These are phyloP conservation scores for Coprinopsis marcescibilis DNA, from an alignment of 768 basidiomycete species.

Conservation along the genomic window DNA sequence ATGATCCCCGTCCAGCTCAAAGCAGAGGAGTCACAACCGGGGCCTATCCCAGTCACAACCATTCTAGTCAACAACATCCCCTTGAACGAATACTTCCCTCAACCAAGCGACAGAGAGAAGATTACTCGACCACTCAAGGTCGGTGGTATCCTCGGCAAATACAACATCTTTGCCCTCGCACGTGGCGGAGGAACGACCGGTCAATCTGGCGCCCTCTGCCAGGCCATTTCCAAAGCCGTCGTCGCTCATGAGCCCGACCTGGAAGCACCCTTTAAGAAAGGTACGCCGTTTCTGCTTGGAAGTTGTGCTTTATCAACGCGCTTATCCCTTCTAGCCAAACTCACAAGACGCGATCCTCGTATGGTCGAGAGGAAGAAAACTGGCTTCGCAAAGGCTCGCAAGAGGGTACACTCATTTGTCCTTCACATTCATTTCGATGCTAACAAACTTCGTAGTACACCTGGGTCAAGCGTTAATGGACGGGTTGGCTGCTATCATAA, in stretches of 20 bases:
- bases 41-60: slow-evolving; percentile 45
- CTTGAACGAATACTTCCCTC: slow-evolving; percentile 71
- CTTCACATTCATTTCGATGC: not conserved
- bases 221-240: slow-evolving; percentile 72
- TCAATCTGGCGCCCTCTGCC: slow-evolving; percentile 82
- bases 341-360: slow-evolving; percentile 87
- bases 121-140: slow-evolving; percentile 81
- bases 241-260: slow-evolving; percentile 66
- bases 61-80: slow-evolving; percentile 85
- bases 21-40: slow-evolving; percentile 10
- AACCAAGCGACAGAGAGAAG: slow-evolving; percentile 71
- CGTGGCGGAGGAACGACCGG: slow-evolving; percentile 89
- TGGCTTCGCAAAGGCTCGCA: slow-evolving; percentile 85
- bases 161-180: slow-evolving; percentile 69
- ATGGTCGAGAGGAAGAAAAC: slow-evolving; percentile 99
- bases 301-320: not conserved
- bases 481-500: slow-evolving; percentile 9
- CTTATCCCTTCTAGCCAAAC: slow-evolving; percentile 52
- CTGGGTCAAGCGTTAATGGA: slow-evolving; percentile 89
- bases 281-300: slow-evolving; percentile 36
- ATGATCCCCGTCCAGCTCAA: slow-evolving; percentile 60
- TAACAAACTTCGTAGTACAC: slow-evolving; percentile 51
- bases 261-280: slow-evolving; percentile 61
- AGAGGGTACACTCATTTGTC: slow-evolving; percentile 52
- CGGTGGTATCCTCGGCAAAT: slow-evolving; percentile 78